Base-by-base conservation (phyloP, 2,329 filamentous ascomycete species). In the Penicillium sp. region DNA sequence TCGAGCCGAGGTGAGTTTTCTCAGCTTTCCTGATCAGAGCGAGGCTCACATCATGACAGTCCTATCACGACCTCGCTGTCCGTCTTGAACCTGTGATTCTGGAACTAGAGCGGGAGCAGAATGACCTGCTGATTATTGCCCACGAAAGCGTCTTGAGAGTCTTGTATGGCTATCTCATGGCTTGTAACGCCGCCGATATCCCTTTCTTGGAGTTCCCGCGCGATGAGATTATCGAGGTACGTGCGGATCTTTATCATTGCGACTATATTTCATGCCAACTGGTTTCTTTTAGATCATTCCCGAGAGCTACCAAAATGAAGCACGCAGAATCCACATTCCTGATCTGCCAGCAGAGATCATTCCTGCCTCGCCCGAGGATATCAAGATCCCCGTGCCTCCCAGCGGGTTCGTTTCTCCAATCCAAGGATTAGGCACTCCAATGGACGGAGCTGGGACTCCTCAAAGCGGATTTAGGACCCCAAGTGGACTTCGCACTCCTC, bases 71-170 rank as follows among this genome's bases (percentile, higher is more conserved):
- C 72, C 87, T 99, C 44, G 95, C 95, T n/a, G 95, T 99, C 60
- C 91, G 95, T 22, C 87, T 99, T 49, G 95, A 99, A 74, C 96
- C 95, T 41, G 96, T 99, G 70, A 99, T 99, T 71, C 85, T 99
- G 33, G 95, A 99, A 75, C 85, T 99, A 14, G 95, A 99, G 79
- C 89, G 95, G 44, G 95, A 99, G 78, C 91, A 97, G 69, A 96
- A 96, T 66, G 95, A 99, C 73, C 84, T 99, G n/a, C 85, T 99
- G 54, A 97, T 99, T 72, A 97, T 99, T 66, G 95, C 95, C 0
- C 95, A 99, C 75, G 95, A 99, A 76, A 96, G 92, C 53, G 95
- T 99, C n/a, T 84, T 99, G 49, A 90, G 95, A 44, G 95, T 99
- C 24, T 84, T 99, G 3, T 99, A 99, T 73, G 93, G 93, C 24